These are phyloP conservation scores for Jacaranda copaia DNA, from an alignment of 257 asterid species.

Conservation along the genomic window DNA sequence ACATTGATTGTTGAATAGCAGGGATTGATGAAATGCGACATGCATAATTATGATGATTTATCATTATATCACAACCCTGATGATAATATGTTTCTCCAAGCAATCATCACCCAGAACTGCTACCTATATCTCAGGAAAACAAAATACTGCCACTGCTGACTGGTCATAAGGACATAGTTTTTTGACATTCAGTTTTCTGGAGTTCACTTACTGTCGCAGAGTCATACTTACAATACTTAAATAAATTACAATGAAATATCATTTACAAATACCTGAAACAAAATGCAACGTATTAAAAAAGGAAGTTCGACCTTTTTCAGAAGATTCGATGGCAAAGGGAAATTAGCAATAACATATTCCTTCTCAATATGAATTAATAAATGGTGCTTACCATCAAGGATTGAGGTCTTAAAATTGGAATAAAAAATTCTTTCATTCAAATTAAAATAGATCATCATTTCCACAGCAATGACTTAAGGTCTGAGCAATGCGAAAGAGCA, in stretches of 20 bases:
- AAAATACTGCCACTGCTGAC: background rate
- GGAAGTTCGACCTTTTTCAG: background rate
- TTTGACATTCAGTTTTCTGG: background rate
- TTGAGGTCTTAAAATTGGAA: background rate
- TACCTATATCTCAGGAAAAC: background rate
- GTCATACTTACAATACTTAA: background rate
- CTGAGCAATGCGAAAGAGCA: conserved; percentile 21
- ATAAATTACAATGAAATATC: background rate
- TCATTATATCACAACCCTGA: background rate
- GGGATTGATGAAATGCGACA: conserved; percentile 4
- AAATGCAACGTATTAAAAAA: background rate
- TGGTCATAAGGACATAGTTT: background rate
- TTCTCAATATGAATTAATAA: background rate
- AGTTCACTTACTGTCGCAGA: background rate
- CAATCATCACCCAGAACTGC: conserved; percentile 1
- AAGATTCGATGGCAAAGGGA: conserved; percentile 9
- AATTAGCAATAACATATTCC: background rate
- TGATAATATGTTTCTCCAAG: conserved; percentile 24
- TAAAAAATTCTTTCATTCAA: background rate
- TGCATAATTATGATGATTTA: conserved; percentile 15
- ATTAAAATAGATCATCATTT: conserved; percentile 30
- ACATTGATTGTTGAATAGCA: background rate
- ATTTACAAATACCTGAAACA: background rate
- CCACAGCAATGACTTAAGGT: conserved; percentile 25
- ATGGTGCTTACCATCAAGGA: background rate